These are phyloP conservation scores for Erythrobasidium yunnanense DNA, from an alignment of 768 basidiomycete species.

Conservation along the genomic window DNA sequence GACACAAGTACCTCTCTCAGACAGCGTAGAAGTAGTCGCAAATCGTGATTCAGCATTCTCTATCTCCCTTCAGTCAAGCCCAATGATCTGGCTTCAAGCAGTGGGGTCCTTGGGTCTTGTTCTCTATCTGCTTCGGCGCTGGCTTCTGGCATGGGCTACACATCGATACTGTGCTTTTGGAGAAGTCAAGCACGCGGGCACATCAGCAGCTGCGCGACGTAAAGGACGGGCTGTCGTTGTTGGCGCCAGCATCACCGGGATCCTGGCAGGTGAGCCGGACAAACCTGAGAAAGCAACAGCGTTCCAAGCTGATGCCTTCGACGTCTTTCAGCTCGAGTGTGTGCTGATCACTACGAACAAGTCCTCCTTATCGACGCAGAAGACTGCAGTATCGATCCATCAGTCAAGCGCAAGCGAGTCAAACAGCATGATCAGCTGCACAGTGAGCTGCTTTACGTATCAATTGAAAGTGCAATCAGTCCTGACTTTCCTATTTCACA, in stretches of 20 bases:
- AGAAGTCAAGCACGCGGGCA: constrained; percentile 1
- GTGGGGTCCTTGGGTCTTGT: no score
- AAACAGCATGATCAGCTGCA: constrained; percentile 18
- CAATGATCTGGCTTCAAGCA: no score
- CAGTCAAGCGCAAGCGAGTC: not conserved
- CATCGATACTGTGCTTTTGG: constrained; percentile 5
- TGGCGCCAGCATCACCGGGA: constrained; percentile 6
- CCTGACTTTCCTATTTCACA: not conserved
- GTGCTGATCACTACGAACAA: constrained; percentile 11
- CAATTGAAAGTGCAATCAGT: not conserved
- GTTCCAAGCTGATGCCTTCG: not conserved
- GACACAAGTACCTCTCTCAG: no score
- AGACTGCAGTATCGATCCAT: constrained; percentile 12
- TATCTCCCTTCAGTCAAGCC: no score
- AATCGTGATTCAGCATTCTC: no score
- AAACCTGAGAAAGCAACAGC: not conserved
- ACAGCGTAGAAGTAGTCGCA: no score
- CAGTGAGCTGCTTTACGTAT: not conserved
- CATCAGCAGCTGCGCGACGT: not conserved
- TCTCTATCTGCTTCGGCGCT: no score
- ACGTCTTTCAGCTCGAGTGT: not conserved
- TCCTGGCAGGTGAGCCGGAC: not conserved
- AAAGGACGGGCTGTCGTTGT: constrained; percentile 1
- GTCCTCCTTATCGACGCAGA: constrained; percentile 8
- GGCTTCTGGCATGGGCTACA: not conserved